These are phyloP conservation scores for Zygosaccharomyces sapae DNA, from an alignment of 1,139 yeast species.

Conservation along the genomic window DNA sequence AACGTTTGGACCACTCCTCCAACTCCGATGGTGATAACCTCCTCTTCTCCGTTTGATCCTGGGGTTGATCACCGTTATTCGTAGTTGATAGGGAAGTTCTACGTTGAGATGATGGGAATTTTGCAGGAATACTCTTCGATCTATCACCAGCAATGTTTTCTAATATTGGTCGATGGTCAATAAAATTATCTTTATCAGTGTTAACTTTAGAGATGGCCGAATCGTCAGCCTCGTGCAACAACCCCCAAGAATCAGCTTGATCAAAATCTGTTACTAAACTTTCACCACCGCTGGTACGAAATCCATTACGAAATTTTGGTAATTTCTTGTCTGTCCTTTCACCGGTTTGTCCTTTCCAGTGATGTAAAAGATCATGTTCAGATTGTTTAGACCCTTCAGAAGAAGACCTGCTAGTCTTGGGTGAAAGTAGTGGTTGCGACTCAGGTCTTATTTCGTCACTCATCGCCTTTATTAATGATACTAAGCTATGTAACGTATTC, in stretches of 20 bases:
- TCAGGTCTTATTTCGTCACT: constrained; percentile 8
- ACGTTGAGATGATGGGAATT: constrained; percentile 5
- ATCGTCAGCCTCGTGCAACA: constrained; percentile 31
- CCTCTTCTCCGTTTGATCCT: constrained; percentile 3
- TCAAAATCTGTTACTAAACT: constrained; percentile 27
- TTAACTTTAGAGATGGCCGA: constrained; percentile 17
- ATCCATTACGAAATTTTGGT: not conserved
- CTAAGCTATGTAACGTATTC: not conserved
- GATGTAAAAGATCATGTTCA: constrained; percentile 3
- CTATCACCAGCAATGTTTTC: constrained; percentile 16
- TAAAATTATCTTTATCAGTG: constrained; percentile 23
- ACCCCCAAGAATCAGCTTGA: constrained; percentile 34
- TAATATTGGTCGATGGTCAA: constrained; percentile 35
- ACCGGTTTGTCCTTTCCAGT: not conserved
- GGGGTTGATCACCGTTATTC: constrained; percentile 7
- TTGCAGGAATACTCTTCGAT: constrained; percentile 13
- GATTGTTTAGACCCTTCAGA: constrained; percentile 9
- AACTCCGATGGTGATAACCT: constrained; percentile 15
- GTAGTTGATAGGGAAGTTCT: constrained; percentile 14
- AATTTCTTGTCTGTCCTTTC: not conserved
- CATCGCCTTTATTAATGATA: constrained; percentile 4
- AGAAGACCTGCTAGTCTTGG: constrained; percentile 14
- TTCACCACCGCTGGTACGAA: constrained; percentile 1
- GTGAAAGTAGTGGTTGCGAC: constrained; percentile 12
- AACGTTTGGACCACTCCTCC: constrained; percentile 15